Evolutionary conservation across 2,329 filamentous ascomycete genomes (phyloP).

Genomic region (Colletotrichum sp.): DNA sequence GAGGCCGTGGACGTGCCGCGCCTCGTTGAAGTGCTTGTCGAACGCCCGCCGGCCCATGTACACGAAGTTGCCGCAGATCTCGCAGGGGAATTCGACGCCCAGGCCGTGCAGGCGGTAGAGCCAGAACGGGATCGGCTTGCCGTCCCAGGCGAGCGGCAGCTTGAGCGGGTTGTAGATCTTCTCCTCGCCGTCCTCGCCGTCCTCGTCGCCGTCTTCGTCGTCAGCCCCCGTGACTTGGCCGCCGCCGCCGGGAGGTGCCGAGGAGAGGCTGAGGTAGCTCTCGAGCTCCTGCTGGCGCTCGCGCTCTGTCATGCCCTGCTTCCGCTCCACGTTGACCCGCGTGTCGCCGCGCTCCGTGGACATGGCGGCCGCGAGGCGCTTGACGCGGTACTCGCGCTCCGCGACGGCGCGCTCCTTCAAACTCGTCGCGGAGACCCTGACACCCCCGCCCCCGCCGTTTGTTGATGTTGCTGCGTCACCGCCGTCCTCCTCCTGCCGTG

Average conservation of each 20-base stretch:
- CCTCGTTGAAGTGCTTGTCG: conserved; percentile 98
- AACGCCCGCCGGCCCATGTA: conserved; percentile 97
- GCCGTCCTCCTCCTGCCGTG: conserved; percentile 44
- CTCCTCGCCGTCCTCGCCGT: conserved; percentile 80
- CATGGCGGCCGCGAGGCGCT: conserved; percentile 80
- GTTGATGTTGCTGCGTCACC: conserved; percentile 25
- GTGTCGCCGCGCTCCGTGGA: conserved; percentile 88
- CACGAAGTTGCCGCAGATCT: conserved; percentile 98
- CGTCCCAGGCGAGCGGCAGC: conserved; percentile 94
- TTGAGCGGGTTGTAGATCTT: conserved; percentile 97
- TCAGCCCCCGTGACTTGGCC: conserved; percentile 27
- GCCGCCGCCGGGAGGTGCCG: conserved; percentile 41
- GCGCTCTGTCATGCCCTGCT: conserved; percentile 95
- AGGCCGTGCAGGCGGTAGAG: conserved; percentile 95
- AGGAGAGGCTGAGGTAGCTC: conserved; percentile 70
- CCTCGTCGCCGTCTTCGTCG: conserved; percentile 64
- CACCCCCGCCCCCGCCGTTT: conserved; percentile 26
- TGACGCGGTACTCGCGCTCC: conserved; percentile 83
- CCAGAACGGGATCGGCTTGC: conserved; percentile 99
- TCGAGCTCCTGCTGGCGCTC: conserved; percentile 95
- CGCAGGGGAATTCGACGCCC: conserved; percentile 92
- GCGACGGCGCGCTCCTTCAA: conserved; percentile 91
- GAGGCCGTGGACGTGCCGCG: conserved; percentile 88
- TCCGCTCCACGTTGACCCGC: conserved; percentile 91
- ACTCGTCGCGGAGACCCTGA: conserved; percentile 48